Conservation (phyloP, 352 stramenopile species). For the Aphanomyces cochlioides region DNA sequence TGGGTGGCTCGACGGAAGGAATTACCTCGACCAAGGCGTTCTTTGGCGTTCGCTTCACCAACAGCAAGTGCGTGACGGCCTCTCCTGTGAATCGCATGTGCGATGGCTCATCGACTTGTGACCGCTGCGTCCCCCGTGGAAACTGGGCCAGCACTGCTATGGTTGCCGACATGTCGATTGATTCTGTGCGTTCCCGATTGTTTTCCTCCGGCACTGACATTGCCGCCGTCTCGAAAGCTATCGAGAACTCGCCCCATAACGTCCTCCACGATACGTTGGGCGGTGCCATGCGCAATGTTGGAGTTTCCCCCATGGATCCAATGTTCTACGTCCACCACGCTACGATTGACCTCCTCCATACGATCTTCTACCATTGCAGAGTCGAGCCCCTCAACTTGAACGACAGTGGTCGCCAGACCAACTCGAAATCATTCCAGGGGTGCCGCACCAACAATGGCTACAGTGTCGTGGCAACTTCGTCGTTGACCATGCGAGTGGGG, state of each 20-base stretch:
- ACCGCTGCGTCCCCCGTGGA: slow-evolving; percentile 18
- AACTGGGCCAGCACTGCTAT: slow-evolving; percentile 9
- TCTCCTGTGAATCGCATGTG: not conserved
- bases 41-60: not conserved
- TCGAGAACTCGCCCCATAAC: slow-evolving; percentile 23
- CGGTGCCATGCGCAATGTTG: slow-evolving; percentile 22
- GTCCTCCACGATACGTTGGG: slow-evolving; percentile 16
- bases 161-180: slow-evolving; percentile 1
- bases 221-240: not conserved
- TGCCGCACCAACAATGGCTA: not conserved
- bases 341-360: slow-evolving; percentile 19
- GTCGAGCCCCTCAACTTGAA: not conserved
- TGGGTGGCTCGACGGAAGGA: not conserved
- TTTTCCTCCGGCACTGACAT: slow-evolving; percentile 6
- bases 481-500: slow-evolving; percentile 28
- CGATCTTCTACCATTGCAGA: slow-evolving; percentile 21
- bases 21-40: not conserved
- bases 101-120: not conserved
- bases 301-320: slow-evolving; percentile 14
- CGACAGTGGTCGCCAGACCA: not conserved
- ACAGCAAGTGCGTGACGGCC: not conserved
- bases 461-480: slow-evolving; percentile 4
- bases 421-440: slow-evolving; percentile 2
- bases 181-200: not conserved
- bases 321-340: slow-evolving; percentile 23